Conservation (phyloP, 495 filamentous ascomycete species). For the Aspergillus saccharolyticus region DNA sequence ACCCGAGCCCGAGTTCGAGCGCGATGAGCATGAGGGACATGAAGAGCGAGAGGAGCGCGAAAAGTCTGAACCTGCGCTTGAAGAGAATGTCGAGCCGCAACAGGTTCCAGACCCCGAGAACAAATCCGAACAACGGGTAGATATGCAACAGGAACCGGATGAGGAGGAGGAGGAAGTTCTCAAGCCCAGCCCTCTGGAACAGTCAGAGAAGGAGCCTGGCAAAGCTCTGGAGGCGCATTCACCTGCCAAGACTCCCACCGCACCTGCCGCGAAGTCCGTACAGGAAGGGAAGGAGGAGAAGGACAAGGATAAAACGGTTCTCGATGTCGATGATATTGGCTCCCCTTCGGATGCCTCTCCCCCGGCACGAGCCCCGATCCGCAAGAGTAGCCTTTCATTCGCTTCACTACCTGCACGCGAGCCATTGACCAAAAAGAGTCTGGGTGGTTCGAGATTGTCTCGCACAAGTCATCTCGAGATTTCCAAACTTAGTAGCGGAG, state of each 20-base stretch:
- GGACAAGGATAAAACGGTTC: conserved; percentile 46
- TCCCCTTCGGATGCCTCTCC: conserved; percentile 60
- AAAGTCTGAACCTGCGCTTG: conserved; percentile 1
- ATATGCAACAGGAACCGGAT: conserved; percentile 1
- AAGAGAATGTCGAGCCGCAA: not conserved
- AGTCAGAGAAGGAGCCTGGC: conserved; percentile 8
- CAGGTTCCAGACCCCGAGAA: conserved; percentile 12
- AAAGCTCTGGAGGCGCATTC: conserved; percentile 13
- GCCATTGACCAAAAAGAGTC: conserved; percentile 75
- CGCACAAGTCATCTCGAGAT: conserved; percentile 77
- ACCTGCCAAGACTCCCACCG: conserved; percentile 17
- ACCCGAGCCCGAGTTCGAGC: not conserved
- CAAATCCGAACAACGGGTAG: conserved; percentile 11
- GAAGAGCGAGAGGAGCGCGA: not conserved
- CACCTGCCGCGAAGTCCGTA: conserved; percentile 12
- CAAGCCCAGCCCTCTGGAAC: not conserved
- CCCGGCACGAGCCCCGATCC: conserved; percentile 58
- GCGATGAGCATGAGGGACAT: not conserved
- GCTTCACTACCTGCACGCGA: conserved; percentile 87
- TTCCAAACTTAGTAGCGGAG: conserved; percentile 38
- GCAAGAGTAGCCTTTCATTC: conserved; percentile 92
- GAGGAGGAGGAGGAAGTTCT: not conserved
- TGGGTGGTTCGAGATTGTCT: conserved; percentile 65
- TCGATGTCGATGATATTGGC: conserved; percentile 52
- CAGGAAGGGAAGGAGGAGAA: conserved; percentile 23